phyloP scores from a whole-genome alignment of 306 rosid genomes.

The Vigna angularis region DNA sequence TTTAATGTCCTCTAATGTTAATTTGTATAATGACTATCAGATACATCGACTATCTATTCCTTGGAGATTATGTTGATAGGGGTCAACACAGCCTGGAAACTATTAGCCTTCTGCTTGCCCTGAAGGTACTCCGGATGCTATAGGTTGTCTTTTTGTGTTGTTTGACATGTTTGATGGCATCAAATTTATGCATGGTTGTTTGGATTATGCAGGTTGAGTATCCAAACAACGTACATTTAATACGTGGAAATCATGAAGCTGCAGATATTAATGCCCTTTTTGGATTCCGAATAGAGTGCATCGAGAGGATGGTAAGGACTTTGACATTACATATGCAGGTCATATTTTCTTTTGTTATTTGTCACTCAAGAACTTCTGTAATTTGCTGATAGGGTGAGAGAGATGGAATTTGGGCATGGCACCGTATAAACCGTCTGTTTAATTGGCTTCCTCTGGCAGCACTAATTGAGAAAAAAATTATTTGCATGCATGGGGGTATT shows the following conservation, averaged over 20 bases:
- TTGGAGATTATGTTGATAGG: conserved; percentile 99
- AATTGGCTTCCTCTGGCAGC: conserved; percentile 99
- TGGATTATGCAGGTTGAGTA: conserved; percentile 84
- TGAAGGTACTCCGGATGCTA: conserved; percentile 70
- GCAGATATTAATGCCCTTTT: conserved; percentile 99
- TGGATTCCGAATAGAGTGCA: conserved; percentile 98
- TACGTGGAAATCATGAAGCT: conserved; percentile 99
- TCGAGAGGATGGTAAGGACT: conserved; percentile 89
- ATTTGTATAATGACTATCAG: conserved; percentile 68
- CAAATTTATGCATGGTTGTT: conserved; percentile 20
- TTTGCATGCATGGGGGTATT: conserved; percentile 99
- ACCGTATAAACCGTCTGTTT: conserved; percentile 92
- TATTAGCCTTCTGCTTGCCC: conserved; percentile 87
- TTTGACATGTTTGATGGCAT: conserved; percentile 35
- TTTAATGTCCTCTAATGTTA: conserved; percentile 46
- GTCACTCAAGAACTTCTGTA: conserved; percentile 44
- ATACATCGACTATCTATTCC: conserved; percentile 98
- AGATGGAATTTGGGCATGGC: conserved; percentile 99
- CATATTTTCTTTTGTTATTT: conserved; percentile 28
- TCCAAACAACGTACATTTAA: conserved; percentile 85
- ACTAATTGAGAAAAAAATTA: conserved; percentile 91
- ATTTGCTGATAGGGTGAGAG: conserved; percentile 83
- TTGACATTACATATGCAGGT: conserved; percentile 7
- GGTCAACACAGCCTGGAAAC: conserved; percentile 99
- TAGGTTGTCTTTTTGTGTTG: conserved; percentile 25